Percentiles rank a stretch among this genome's conserved stretches.
These are phyloP conservation scores for Knufia fluminis DNA, from an alignment of 2,329 filamentous ascomycete genomes.

Conservation along the genomic window DNA sequence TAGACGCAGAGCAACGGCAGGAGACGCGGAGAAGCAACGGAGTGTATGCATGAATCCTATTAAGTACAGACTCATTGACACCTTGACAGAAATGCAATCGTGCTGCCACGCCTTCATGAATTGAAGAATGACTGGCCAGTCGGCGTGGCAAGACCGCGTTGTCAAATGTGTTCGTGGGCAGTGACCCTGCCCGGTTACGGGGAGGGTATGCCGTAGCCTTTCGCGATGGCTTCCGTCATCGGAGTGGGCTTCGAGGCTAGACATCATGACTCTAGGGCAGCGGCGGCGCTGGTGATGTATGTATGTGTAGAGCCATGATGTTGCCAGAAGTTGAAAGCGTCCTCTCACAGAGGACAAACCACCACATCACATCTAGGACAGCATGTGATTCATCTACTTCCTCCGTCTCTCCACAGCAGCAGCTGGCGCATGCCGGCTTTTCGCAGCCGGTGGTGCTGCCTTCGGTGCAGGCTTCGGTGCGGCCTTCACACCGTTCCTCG, in stretches of 20 bases:
- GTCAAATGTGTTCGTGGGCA: slow-evolving; percentile 3
- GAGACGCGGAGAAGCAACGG: neutral
- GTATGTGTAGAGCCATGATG: neutral
- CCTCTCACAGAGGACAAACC: neutral
- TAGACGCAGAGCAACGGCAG: neutral
- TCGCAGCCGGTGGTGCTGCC: neutral
- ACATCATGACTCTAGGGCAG: neutral
- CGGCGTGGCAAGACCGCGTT: slow-evolving; percentile 3
- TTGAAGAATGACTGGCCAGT: neutral
- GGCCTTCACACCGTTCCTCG: slow-evolving; percentile 4
- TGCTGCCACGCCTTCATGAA: neutral
- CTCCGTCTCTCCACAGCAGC: slow-evolving; percentile 9
- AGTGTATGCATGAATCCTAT: slow-evolving; percentile 10
- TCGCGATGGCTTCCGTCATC: neutral
- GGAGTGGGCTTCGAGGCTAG: neutral
- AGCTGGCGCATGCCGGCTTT: slow-evolving; percentile 2
- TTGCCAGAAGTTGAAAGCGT: neutral
- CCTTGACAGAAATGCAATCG: slow-evolving; percentile 5
- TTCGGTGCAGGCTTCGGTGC: neutral
- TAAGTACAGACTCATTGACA: slow-evolving; percentile 8
- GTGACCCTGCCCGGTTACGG: neutral
- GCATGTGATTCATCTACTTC: slow-evolving; percentile 5
- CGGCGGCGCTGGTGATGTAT: neutral
- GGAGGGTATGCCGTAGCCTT: neutral
- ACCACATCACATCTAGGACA: neutral